Conservation (phyloP, 306 rosid genomes). For the Fagus crenata region DNA sequence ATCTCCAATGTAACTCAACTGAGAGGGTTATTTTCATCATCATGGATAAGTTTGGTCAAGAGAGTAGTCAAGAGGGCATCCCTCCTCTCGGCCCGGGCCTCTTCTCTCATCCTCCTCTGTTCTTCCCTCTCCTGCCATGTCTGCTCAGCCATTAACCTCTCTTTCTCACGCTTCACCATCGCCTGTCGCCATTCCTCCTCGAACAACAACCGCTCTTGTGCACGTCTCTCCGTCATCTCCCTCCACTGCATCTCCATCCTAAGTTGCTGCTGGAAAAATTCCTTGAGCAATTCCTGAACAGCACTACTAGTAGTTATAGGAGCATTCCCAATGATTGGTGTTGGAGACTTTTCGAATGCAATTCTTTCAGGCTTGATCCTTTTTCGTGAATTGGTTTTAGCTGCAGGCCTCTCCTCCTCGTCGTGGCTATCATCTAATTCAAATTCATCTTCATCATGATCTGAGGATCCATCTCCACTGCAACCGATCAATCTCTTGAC, state of each 20-base stretch:
- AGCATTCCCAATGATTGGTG: slow-evolving; percentile 33
- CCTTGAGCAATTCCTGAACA: slow-evolving; percentile 63
- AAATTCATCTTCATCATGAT: slow-evolving; percentile 61
- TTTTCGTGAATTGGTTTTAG: slow-evolving; percentile 55
- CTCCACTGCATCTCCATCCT: slow-evolving; percentile 87
- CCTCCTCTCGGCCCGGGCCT: slow-evolving; percentile 71
- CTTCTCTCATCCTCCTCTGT: slow-evolving; percentile 76
- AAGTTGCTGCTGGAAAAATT: slow-evolving; percentile 67
- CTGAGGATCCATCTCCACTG: slow-evolving; percentile 51
- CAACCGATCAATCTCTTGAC: slow-evolving; percentile 38
- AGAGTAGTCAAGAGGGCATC: slow-evolving; percentile 76
- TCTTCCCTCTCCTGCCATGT: slow-evolving; percentile 94
- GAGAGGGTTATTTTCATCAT: slow-evolving; percentile 41
- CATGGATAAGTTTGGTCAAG: slow-evolving; percentile 56
- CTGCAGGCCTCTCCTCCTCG: slow-evolving; percentile 51
- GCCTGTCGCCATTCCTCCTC: slow-evolving; percentile 84
- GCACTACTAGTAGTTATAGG: slow-evolving; percentile 23
- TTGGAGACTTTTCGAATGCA: slow-evolving; percentile 44
- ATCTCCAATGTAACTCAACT: slow-evolving; percentile 8
- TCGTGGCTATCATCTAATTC: slow-evolving; percentile 36
- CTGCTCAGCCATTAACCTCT: slow-evolving; percentile 68
- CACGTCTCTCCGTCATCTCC: slow-evolving; percentile 71
- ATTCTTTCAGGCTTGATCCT: slow-evolving; percentile 47
- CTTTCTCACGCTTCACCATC: slow-evolving; percentile 80
- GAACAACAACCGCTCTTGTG: slow-evolving; percentile 54